phyloP scores from a whole-genome alignment of 2,329 filamentous ascomycete species.

The Paracamarosporium sp. region DNA sequence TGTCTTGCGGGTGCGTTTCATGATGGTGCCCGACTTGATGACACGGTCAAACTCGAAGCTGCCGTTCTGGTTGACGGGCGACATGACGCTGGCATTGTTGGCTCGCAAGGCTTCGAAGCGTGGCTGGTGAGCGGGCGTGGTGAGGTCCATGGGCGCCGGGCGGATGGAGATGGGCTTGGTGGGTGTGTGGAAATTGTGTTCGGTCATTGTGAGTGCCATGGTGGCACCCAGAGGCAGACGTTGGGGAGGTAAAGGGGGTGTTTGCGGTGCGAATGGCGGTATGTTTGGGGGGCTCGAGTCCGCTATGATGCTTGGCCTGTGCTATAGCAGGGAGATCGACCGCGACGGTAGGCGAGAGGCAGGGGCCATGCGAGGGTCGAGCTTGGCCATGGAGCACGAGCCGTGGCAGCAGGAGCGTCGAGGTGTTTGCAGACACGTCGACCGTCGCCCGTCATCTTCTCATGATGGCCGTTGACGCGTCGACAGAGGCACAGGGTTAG shows the following conservation, averaged over 20 bases:
- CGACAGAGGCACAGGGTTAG: background rate
- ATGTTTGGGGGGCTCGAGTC: constrained; percentile 4
- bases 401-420: background rate
- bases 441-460: background rate
- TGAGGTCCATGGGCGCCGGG: constrained; percentile 33
- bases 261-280: constrained; percentile 12
- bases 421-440: background rate
- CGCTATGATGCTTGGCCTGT: constrained; percentile 12
- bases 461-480: background rate
- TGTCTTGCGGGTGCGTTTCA: constrained; percentile 91
- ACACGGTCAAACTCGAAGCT: constrained; percentile 96
- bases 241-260: background rate
- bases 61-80: constrained; percentile 91
- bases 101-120: constrained; percentile 30
- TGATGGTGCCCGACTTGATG: constrained; percentile 84
- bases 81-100: constrained; percentile 65
- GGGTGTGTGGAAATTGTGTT: constrained; percentile 31
- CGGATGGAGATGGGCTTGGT: constrained; percentile 29
- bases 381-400: constrained; percentile 7
- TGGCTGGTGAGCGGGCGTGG: constrained; percentile 27
- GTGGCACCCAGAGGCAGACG: constrained; percentile 26
- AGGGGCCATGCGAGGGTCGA: constrained; percentile 27
- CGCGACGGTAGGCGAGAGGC: constrained; percentile 30
- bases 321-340: constrained; percentile 20
- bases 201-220: constrained; percentile 28